Evolutionary conservation across 768 basidiomycete species (phyloP), one percentile per base, ranked within the genome.

Genomic region (Tylopilus rubrobrunneus): DNA sequence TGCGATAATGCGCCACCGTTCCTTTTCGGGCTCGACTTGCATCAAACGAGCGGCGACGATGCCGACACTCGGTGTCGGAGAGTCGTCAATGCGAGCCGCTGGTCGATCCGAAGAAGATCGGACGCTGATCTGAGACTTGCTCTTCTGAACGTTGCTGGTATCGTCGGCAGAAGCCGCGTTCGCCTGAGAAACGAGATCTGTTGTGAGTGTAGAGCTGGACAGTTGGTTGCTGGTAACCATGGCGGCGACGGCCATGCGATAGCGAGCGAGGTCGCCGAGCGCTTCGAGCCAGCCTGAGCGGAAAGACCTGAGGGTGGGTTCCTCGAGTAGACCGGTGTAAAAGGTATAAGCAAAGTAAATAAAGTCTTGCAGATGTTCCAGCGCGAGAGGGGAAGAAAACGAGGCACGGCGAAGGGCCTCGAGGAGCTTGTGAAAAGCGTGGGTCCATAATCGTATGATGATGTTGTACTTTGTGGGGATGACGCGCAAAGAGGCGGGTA

Each of bases 401-500:
- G 92, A 89, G 0, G 91, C 86, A 49, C 88, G 87, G 14, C 95
- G 88, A 36, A 99, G 81, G 14, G 89, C 83, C 69, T 97, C 93
- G 57, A 98, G 86, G 37, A 96, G 79, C 44, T 87, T 88, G 70
- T 96, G 85, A 67, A 98, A 98, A 0, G 82, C 91, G 48, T 86
- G 86, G 0, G 89, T 87, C 97, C 97, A 98, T 1, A 98, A 78
- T 10, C 96, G 84, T 39, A 86, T 85, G 56, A 96, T 90, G 62
- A 98, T 95, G 71, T 97, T 97, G 76, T 98, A 98, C 63, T 94
- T 95, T 37, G 82, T 84, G 0, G 96, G 92, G 46, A 98, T 89
- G 53, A 87, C 85, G 43, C 93, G 87, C 2, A 98, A 74, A 0
- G 93, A 94, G 0, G 89, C 85, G 0, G 97, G 96, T 0, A 96